These are phyloP conservation scores for Candida nanaspora DNA, from an alignment of 805 yeast species.

Conservation along the genomic window DNA sequence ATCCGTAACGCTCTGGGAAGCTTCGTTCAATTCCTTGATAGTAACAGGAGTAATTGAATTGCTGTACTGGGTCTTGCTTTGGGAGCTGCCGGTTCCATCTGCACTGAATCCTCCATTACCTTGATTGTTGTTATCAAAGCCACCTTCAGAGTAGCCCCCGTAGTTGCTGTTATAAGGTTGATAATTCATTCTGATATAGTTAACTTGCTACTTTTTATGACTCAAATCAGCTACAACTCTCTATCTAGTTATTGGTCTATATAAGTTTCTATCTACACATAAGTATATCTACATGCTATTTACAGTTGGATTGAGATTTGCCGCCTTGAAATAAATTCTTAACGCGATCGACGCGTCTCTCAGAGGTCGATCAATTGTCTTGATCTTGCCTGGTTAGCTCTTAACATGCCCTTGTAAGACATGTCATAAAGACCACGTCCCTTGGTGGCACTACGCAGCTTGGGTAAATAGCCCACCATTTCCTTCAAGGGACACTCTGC, in stretches of 20 bases:
- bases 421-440: slow-evolving; percentile 83
- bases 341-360: no score
- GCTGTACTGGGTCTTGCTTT: slow-evolving; percentile 22
- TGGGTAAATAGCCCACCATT: slow-evolving; percentile 83
- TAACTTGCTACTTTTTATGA: background rate
- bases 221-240: no score
- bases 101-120: slow-evolving; percentile 25
- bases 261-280: no score
- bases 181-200: no score
- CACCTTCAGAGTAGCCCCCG: slow-evolving; percentile 30
- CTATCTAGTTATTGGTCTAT: no score
- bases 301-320: no score
- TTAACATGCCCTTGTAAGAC: slow-evolving; percentile 68
- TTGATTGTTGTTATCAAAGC: slow-evolving; percentile 15
- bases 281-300: background rate
- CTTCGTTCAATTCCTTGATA: slow-evolving; percentile 61
- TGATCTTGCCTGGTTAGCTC: slow-evolving; percentile 49
- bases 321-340: no score
- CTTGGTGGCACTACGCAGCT: slow-evolving; percentile 75
- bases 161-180: slow-evolving; percentile 30
- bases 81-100: slow-evolving; percentile 14
- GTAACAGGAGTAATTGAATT: slow-evolving; percentile 58
- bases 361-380: slow-evolving; percentile 24
- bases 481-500: slow-evolving; percentile 83
- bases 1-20: slow-evolving; percentile 57